Conservation (phyloP, 2,329 filamentous ascomycete species). For the Cytospora leucostoma region DNA sequence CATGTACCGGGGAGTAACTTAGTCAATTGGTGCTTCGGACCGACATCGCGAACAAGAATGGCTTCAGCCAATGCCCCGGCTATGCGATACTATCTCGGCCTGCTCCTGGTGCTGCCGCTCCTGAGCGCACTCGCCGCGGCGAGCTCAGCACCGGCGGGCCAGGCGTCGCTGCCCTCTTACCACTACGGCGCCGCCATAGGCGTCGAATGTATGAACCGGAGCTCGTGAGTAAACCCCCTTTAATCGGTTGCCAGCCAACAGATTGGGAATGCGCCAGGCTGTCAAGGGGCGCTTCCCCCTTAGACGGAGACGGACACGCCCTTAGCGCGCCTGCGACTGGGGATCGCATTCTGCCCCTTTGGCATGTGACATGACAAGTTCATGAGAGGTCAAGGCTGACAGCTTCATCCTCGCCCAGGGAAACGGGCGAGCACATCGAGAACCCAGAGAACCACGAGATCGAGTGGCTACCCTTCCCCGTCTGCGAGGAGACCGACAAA, state of each 20-base stretch:
- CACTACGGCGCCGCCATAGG: constrained; percentile 67
- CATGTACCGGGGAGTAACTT: constrained; percentile 17
- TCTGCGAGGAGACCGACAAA: constrained; percentile 82
- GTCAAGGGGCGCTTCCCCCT: constrained; percentile 3
- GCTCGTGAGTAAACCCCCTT: constrained; percentile 56
- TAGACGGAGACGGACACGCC: neutral
- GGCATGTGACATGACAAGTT: neutral
- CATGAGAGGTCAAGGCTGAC: constrained; percentile 1
- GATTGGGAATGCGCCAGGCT: neutral
- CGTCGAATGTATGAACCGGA: constrained; percentile 74
- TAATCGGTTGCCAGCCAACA: neutral
- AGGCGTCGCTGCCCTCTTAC: constrained; percentile 58
- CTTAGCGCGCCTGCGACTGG: neutral
- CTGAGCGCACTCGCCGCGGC: constrained; percentile 2
- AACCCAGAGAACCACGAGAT: constrained; percentile 73
- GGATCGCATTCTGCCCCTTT: neutral
- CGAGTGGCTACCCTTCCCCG: constrained; percentile 88
- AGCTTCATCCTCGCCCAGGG: constrained; percentile 51
- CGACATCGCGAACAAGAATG: constrained; percentile 20
- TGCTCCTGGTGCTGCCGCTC: constrained; percentile 23
- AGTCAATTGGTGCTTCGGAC: constrained; percentile 16
- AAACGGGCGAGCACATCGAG: constrained; percentile 88
- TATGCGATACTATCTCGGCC: constrained; percentile 13
- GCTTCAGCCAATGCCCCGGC: constrained; percentile 9
- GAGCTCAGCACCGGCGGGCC: constrained; percentile 33